Conservation (phyloP, 2,329 filamentous ascomycete species). For the Diaporthe capsici region DNA sequence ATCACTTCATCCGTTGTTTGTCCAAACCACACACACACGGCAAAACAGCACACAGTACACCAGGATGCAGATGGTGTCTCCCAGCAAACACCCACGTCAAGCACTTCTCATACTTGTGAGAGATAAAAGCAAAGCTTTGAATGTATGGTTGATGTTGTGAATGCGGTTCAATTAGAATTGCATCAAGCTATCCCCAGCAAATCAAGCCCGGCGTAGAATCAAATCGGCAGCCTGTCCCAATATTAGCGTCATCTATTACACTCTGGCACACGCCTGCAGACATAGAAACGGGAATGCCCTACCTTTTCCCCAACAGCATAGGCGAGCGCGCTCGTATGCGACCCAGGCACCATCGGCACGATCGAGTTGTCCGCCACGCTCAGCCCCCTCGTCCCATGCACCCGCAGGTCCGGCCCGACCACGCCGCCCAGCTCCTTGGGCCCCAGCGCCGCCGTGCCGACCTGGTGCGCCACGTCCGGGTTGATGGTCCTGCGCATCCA, state of each 20-base stretch:
- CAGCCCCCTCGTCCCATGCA: conserved; percentile 25
- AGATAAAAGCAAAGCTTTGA: background rate
- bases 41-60: background rate
- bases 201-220: conserved; percentile 16
- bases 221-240: background rate
- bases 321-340: conserved; percentile 30
- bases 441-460: conserved; percentile 26
- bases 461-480: conserved; percentile 32
- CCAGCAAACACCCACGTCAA: background rate
- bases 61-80: background rate
- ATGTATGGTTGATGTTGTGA: background rate
- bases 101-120: background rate
- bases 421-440: conserved; percentile 36
- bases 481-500: conserved; percentile 9
- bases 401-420: conserved; percentile 31
- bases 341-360: conserved; percentile 33
- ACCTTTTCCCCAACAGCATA: conserved; percentile 38
- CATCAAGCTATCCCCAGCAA: background rate
- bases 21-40: background rate
- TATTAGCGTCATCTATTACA: background rate
- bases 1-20: background rate
- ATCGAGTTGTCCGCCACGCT: conserved; percentile 38
- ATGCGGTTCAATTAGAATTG: background rate
- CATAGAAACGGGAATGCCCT: background rate
- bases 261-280: background rate